Evolutionary conservation across 1,284 basidiomycete species (phyloP), one percentile per base, ranked within the genome.

Genomic region (Paramarasmius palmivorus): DNA sequence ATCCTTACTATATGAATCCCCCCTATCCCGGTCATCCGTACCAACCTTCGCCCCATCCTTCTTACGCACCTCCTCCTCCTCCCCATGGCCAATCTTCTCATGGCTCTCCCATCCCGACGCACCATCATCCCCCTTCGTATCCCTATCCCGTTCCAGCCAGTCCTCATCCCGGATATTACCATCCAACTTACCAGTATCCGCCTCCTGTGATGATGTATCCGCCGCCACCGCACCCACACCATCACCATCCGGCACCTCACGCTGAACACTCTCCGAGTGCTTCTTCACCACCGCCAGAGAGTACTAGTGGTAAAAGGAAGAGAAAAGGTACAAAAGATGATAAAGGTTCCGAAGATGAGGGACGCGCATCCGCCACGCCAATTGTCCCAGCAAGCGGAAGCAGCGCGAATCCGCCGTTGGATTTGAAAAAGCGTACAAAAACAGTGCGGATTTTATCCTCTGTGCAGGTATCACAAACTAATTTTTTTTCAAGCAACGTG

Each of bases 371-470:
- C 58, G 82, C 84, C 55, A 69, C 59, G 36, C 58, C 63, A 46
- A 64, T 69, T 60, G 61, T 72, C 59, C 65, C 25, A 17, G 8
- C 44, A 29, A 29, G 25, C 4, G 25, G 25, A 5, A 67, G 19
- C 52, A 63, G 3, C 59, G 70, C 19, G 70, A 70, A 63, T 52
- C 65, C 48, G 59, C 62, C 52, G 50, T 65, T 49, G 54, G 89
- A 91, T 63, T 69, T 77, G 59, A 92, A 90, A 74, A 95, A 95
- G 70, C 86, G 92, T 52, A 92, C 90, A 41, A 95, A 95, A 75
- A 95, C 92, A 2, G 88, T 90, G 65, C 15, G 69, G 32, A 37
- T 37, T 29, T 23, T 37, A 51, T 49, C 49, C 46, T 37, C 22
- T 17, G 4, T 32, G 25, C 23, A n/a, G 34, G 39, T 42, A 47